Base-by-base conservation (phyloP, 345 rosid species). In the Syzygium aromaticum region DNA sequence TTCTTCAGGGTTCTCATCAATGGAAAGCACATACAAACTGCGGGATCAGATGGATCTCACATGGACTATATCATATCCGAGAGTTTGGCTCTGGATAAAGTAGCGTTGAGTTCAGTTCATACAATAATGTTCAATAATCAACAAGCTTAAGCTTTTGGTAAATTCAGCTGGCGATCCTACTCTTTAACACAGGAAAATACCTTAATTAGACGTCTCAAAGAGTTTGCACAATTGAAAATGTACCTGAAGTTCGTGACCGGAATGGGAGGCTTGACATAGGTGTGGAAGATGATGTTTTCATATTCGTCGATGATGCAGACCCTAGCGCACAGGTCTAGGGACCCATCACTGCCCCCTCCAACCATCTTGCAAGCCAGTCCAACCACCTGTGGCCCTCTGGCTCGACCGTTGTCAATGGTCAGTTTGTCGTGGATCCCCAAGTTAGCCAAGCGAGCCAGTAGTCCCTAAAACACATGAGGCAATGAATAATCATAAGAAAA, bases 291-390 rank as follows among this genome's bases (percentile, higher is more conserved):
- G 30, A 96, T 87, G 67, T 94, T 94, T 89, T 97, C 98, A 51
- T 86, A 89, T 84, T 97, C 98, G 84, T 97, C 98, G 38, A 94
- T 92, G 67, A 97, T 86, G 90, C 98, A 96, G 85, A 96, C 95
- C 90, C 96, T 93, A 4, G 95, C 98, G 67, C 98, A 96, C 56
- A 95, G 85, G 77, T 96, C 98, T 16, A 95, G 88, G 17, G 98
- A 94, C 77, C 99, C 98, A 84, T 95, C 99, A 85, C 95, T 96
- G 88, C 98, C 98, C 84, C 98, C 99, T 63, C 99, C 98, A 84
- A 96, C 96, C 97, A 95, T 95, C 90, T 97, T 96, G 93, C 98
- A 96, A 87, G 96, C 95, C 21, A 97, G 90, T 87, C 98, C 94
- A 67, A 96, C 98, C 16, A 92, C 93, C 86, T 91, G 91, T 7